These are phyloP conservation scores for Aspergillus chevalieri DNA, from an alignment of 2,329 filamentous ascomycete genomes.

Conservation along the genomic window DNA sequence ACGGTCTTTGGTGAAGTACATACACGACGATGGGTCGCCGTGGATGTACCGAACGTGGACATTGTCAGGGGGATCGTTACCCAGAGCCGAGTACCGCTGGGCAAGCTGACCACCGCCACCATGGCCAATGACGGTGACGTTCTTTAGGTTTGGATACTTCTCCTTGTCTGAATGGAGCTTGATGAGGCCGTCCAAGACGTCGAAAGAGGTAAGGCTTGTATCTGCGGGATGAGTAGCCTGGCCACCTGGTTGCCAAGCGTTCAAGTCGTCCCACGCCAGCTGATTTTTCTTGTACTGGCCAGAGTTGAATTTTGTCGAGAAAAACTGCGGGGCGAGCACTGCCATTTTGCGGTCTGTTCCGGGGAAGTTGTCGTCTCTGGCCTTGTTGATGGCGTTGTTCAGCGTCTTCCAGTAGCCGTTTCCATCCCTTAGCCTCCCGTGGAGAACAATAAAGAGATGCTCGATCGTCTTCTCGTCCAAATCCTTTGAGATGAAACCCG, in stretches of 20 bases:
- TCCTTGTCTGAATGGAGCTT: constrained; percentile 9
- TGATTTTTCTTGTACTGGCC: constrained; percentile 9
- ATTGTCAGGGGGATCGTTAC: constrained; percentile 6
- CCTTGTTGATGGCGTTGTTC: constrained; percentile 7
- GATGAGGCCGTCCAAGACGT: constrained; percentile 10
- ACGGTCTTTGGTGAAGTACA: constrained; percentile 11
- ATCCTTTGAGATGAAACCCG: constrained; percentile 9
- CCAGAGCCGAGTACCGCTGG: constrained; percentile 10
- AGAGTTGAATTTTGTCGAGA: constrained; percentile 9
- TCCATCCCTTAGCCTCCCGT: constrained; percentile 10
- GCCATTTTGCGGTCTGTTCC: constrained; percentile 10
- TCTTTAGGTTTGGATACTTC: constrained; percentile 7
- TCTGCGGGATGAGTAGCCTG: constrained; percentile 8
- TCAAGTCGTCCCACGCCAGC: constrained; percentile 11
- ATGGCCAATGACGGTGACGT: constrained; percentile 12
- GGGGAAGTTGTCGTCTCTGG: constrained; percentile 1
- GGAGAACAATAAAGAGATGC: constrained; percentile 10
- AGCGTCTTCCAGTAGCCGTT: constrained; percentile 11
- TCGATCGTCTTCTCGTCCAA: constrained; percentile 3
- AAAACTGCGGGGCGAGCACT: constrained; percentile 11
- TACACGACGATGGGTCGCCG: constrained; percentile 12
- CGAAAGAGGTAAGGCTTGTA: constrained; percentile 9
- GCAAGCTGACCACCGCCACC: constrained; percentile 12
- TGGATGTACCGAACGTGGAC: constrained; percentile 13
- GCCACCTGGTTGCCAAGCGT: constrained; percentile 9